phyloP scores from a whole-genome alignment of 345 rosid species.

The Euphorbia tirucalli region DNA sequence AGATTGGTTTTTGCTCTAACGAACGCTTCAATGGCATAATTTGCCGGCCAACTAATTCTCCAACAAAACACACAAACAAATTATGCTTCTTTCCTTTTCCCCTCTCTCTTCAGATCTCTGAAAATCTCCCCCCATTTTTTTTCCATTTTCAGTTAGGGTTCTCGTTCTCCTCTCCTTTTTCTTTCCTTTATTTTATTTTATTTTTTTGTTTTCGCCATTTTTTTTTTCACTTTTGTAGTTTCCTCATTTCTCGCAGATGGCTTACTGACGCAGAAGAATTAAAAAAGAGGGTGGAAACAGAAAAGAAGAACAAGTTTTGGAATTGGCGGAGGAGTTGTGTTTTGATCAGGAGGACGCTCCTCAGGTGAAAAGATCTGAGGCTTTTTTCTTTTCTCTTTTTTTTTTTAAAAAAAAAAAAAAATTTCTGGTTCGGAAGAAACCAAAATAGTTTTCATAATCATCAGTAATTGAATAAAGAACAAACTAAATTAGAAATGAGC shows the following conservation, averaged over 20 bases:
- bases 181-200: constrained; percentile 1
- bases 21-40: constrained; percentile 78
- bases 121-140: constrained; percentile 13
- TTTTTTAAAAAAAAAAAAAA: no score
- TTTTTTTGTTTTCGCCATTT: not conserved
- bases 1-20: constrained; percentile 43
- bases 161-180: not conserved
- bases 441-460: not conserved
- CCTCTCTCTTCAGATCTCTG: constrained; percentile 2
- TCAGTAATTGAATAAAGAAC: not conserved
- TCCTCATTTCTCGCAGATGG: constrained; percentile 23
- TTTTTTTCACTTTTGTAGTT: not conserved
- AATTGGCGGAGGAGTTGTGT: constrained; percentile 8
- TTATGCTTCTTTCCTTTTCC: constrained; percentile 21
- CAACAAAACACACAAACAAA: constrained; percentile 1
- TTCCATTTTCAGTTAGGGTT: constrained; percentile 19
- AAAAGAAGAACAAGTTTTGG: not conserved
- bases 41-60: constrained; percentile 35
- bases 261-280: constrained; percentile 26
- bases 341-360: constrained; percentile 18
- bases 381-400: not conserved
- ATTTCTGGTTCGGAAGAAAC: not conserved
- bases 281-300: not conserved
- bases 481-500: constrained; percentile 22
- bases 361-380: constrained; percentile 37